phyloP scores from a whole-genome alignment of 331 rosid genomes.

The Ulmus americana region DNA sequence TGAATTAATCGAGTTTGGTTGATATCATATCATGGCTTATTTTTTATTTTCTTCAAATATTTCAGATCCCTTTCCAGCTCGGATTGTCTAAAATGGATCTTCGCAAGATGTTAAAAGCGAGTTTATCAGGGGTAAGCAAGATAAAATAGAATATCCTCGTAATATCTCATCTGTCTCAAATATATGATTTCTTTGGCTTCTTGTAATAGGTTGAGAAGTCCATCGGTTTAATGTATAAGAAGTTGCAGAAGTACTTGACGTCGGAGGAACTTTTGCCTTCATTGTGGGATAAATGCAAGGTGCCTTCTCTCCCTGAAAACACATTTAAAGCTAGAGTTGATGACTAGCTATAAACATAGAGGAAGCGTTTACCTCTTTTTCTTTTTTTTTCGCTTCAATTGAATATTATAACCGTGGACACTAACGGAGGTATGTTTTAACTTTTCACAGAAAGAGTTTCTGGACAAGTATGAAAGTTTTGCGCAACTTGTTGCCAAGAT shows the following conservation, averaged over 20 bases:
- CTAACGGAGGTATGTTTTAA: conserved; percentile 1
- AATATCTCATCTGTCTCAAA: conserved; percentile 11
- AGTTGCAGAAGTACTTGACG: conserved; percentile 89
- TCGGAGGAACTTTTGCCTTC: conserved; percentile 95
- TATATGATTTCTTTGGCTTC: conserved; percentile 20
- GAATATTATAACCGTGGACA: not conserved
- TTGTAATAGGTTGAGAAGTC: conserved; percentile 68
- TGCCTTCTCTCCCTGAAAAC: conserved; percentile 22
- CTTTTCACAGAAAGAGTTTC: conserved; percentile 74
- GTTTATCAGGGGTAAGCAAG: conserved; percentile 75
- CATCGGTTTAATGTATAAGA: conserved; percentile 74
- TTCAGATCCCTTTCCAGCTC: conserved; percentile 92
- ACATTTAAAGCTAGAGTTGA: not conserved
- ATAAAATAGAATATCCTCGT: not conserved
- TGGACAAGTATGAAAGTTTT: conserved; percentile 78
- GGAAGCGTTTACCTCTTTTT: no score
- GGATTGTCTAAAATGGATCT: conserved; percentile 82
- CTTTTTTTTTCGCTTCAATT: no score
- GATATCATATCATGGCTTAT: not conserved
- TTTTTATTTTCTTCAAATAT: conserved; percentile 23
- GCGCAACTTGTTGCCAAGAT: conserved; percentile 76
- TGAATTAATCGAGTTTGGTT: not conserved
- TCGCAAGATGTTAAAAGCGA: conserved; percentile 75
- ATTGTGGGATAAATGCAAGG: conserved; percentile 99
- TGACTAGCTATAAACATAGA: not conserved